Evolutionary conservation across 2,329 filamentous ascomycete species (phyloP).

Genomic region (Penicillium sp.): DNA sequence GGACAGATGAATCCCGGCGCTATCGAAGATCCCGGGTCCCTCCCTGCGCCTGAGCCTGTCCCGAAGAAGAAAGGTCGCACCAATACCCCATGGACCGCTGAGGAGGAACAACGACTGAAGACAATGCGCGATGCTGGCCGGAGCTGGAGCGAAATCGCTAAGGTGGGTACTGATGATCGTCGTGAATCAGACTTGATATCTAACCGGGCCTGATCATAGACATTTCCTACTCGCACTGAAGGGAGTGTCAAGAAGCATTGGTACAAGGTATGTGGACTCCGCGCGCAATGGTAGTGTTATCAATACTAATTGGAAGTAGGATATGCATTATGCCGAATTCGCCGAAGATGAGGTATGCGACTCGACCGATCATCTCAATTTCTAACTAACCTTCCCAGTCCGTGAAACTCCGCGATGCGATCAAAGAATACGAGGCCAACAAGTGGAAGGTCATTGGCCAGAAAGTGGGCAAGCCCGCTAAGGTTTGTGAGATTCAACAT

Average conservation of each 20-base stretch:
- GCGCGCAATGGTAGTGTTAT: not conserved
- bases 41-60: conserved; percentile 29
- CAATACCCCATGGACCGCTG: conserved; percentile 98
- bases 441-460: conserved; percentile 98
- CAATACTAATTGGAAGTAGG: conserved; percentile 51
- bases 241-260: conserved; percentile 99
- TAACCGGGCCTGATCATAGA: conserved; percentile 51
- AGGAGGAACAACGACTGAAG: conserved; percentile 89
- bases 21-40: conserved; percentile 29
- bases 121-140: conserved; percentile 89
- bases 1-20: conserved; percentile 30
- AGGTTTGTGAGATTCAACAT: conserved; percentile 54
- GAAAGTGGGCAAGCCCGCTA: conserved; percentile 96
- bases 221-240: conserved; percentile 89
- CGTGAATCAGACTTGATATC: not conserved
- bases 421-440: conserved; percentile 98
- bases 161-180: conserved; percentile 56
- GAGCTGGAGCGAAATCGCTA: conserved; percentile 97
- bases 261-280: conserved; percentile 73
- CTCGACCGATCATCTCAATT: not conserved
- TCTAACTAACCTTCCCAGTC: conserved; percentile 31
- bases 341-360: conserved; percentile 83
- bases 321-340: conserved; percentile 99
- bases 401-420: conserved; percentile 73
- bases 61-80: conserved; percentile 84